A percentile compares a stretch with the other conserved stretches of the same genome.
Evolutionary conservation across 208 protist species (phyloP).

Genomic region (Leishmania mexicana): DNA sequence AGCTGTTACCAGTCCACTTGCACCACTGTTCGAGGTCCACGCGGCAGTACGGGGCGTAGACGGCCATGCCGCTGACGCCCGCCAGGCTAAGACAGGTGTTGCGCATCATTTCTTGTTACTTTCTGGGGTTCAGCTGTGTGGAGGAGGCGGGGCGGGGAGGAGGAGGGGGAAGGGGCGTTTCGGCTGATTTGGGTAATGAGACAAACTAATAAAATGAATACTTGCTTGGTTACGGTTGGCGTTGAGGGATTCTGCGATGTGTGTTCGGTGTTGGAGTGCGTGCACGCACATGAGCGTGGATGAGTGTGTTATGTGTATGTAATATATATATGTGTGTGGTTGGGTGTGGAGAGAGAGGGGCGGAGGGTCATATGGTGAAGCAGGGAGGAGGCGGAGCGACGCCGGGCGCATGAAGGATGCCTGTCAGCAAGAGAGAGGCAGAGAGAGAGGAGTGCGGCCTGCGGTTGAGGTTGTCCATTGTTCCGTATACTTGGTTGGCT

Average conservation of each 20-base stretch:
- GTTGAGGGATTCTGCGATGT: neutral
- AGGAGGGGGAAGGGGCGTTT: neutral
- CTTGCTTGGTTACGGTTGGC: neutral
- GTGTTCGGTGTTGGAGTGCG: neutral
- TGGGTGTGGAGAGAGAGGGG: neutral
- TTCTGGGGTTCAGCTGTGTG: neutral
- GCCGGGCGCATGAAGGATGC: neutral
- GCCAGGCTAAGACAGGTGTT: conserved; percentile 46
- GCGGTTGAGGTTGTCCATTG: neutral
- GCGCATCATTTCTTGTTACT: conserved; percentile 48
- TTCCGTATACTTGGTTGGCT: neutral
- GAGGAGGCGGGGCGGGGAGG: neutral
- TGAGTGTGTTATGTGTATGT: neutral
- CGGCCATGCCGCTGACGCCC: conserved; percentile 86
- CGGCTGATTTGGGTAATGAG: conserved; percentile 9
- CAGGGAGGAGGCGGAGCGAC: neutral
- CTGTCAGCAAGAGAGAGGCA: neutral
- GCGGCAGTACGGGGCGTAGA: conserved; percentile 84
- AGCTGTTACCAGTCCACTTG: conserved; percentile 90
- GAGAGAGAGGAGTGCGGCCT: neutral
- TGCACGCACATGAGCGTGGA: neutral
- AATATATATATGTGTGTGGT: neutral
- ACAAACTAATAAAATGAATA: neutral
- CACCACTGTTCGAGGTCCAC: conserved; percentile 90
- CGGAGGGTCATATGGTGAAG: neutral